These are phyloP conservation scores for Takakia lepidozioides DNA, from an alignment of 225 moss, liverwort and hornwort species.

Conservation along the genomic window DNA sequence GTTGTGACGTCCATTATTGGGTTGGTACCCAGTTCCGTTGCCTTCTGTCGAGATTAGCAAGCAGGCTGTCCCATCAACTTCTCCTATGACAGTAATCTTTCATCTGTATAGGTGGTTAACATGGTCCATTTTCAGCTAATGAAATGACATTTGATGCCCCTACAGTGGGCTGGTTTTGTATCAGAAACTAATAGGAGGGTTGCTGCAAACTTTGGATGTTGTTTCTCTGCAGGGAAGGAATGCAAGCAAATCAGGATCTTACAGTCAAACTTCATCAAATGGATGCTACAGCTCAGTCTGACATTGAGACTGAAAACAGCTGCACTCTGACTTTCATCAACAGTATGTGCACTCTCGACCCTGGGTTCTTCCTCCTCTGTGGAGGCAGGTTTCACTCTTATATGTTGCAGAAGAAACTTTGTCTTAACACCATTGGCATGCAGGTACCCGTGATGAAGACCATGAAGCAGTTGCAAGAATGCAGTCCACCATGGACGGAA, in stretches of 20 bases:
- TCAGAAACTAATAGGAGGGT: no score
- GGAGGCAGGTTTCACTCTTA: no score
- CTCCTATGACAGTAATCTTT: no score
- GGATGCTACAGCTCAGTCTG: conserved; percentile 32
- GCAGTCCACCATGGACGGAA: conserved; percentile 54
- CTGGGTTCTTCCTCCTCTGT: no score
- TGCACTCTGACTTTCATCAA: conserved; percentile 39
- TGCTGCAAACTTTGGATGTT: no score
- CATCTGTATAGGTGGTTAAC: no score
- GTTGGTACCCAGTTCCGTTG: conserved; percentile 20
- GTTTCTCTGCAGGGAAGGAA: conserved; percentile 70
- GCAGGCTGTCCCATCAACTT: no score
- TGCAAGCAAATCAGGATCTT: conserved; percentile 52
- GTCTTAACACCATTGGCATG: background rate
- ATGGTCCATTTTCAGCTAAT: no score
- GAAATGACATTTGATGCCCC: no score
- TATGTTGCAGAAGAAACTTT: no score
- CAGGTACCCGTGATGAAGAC: conserved; percentile 54
- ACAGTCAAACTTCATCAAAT: conserved; percentile 30
- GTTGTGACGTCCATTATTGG: conserved; percentile 50
- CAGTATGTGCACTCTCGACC: conserved; percentile 36
- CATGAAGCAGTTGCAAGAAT: conserved; percentile 54
- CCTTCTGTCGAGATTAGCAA: no score
- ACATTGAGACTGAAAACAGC: conserved; percentile 29
- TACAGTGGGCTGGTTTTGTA: no score